Evolutionary conservation across 2,329 filamentous ascomycete genomes (phyloP), one percentile per base, ranked within the genome.

Genomic region (Atkinsonella hypoxylon): DNA sequence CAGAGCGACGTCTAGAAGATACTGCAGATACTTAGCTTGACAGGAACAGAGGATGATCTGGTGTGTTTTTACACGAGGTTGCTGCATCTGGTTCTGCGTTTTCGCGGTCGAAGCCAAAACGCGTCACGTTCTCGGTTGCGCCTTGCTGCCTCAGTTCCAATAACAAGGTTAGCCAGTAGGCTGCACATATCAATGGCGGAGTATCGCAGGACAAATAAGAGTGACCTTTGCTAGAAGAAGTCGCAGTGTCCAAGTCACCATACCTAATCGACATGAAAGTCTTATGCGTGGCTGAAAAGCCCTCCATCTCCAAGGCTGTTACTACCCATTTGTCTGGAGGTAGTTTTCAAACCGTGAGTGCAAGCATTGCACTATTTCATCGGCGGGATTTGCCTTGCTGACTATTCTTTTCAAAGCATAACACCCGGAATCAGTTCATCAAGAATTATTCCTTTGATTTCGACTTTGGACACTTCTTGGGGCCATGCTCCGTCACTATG

Each of bases 401-500:
- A 67, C 51, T 30, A 32, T 4, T 41, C 18, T 39, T 10, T 11
- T 3, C 30, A 52, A 26, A 94, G 88, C 75, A 76, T 58, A 76
- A 79, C 55, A 85, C 89, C 3, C 73, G 81, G 18, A 82, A 82
- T 56, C 78, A 79, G 58, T 97, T 83, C 68, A 84, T 95, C 66
- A 97, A 96, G 65, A 98, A 98, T 61, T 97, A 96, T 70, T 77
- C 82, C 30, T 98, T 98, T 63, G 77, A 84, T 44, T 98, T 93
- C 69, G 82, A 88, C 64, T 98, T 98, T 65, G 83, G 83, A 6
- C 77, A 73, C 45, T 74, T 77, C 56, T 95, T 89, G 86, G 89
- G 90, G 18, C 75, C 75, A 54, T 95, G 87, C 65, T 75, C 81
- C 12, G 91, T 96, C 45, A 89, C 85, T 42, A 97, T 98, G 87